Base-by-base conservation (phyloP, 352 stramenopile species). In the Phytophthora cactorum region DNA sequence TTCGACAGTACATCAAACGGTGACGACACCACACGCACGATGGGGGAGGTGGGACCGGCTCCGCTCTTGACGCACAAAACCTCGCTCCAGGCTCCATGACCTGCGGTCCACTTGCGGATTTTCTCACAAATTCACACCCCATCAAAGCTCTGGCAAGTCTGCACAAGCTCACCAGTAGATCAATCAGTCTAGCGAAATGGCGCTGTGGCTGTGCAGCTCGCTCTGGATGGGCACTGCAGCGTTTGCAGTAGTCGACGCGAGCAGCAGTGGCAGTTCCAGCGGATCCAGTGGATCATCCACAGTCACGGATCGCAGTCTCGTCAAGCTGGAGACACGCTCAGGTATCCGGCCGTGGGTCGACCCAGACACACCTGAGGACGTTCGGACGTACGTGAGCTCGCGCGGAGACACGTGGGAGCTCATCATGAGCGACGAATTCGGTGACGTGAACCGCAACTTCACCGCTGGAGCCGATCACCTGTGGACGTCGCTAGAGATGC, bases 371-470 rank as follows among this genome's bases (percentile, higher is more conserved):
- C 83, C 85, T 3, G 67, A 73, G 1, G 66, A 87, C 11, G 55
- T 66, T 31, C 73, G 82, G 39, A 59, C 51, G 38, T 88, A 90
- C 61, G 57, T 75, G 49, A 77, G 55, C 2, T 90, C 84, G 11
- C 82, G 82, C 41, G 83, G 84, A 50, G 77, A 79, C 4, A 59
- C 28, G 2, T 90, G 78, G 75, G 57, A 90, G 9, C 72, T 93
- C 32, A 73, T 89, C 5, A 89, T 91, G 75, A 90, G 79, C 49
- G 86, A 92, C 72, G 84, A 91, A 46, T 93, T 93, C 63, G 61
- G 69, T 36, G 25, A 68, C 50, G 39, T 68, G 44, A 73, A 52
- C 12, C 79, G 86, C 28, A 85, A 82, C 50, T 94, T 93, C 59
- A 73, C 61, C 11, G 64, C 81, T 7, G 86, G 82, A 9, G 63